phyloP scores from a whole-genome alignment of 1,139 yeast genomes.

The Saccharomyces hybrid region DNA sequence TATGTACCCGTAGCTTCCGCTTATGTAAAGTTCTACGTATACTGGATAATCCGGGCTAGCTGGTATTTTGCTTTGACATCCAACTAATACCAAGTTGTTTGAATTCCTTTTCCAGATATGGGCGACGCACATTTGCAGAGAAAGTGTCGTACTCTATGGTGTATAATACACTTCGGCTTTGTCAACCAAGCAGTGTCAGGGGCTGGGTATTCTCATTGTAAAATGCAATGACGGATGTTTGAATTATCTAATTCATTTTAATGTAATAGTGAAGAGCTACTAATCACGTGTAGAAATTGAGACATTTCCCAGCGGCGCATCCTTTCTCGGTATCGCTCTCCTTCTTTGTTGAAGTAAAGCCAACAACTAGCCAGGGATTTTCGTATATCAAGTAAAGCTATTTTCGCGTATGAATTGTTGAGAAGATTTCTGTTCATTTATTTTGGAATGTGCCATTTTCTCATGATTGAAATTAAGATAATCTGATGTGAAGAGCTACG shows the following conservation, averaged over 20 bases:
- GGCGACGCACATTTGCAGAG: neutral
- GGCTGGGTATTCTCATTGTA: neutral
- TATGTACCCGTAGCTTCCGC: neutral
- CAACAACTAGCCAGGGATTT: neutral
- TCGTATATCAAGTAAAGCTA: neutral
- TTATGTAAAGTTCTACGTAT: neutral
- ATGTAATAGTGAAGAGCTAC: neutral
- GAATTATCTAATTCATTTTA: neutral
- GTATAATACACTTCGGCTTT: neutral
- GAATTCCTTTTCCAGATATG: neutral
- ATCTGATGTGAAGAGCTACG: neutral
- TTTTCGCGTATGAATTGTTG: neutral
- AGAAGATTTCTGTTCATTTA: neutral
- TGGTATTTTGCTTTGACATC: neutral
- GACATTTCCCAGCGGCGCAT: neutral
- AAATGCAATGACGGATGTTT: neutral
- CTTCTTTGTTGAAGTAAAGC: neutral
- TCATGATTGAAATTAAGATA: neutral
- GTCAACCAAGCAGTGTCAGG: neutral
- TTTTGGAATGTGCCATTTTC: neutral
- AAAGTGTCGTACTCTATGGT: neutral
- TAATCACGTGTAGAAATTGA: neutral
- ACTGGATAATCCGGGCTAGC: neutral
- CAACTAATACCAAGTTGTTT: neutral
- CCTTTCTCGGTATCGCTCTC: neutral